Evolutionary conservation across 768 basidiomycete species (phyloP), one percentile per base, ranked within the genome.

Genomic region (Sutorius australiensis): DNA sequence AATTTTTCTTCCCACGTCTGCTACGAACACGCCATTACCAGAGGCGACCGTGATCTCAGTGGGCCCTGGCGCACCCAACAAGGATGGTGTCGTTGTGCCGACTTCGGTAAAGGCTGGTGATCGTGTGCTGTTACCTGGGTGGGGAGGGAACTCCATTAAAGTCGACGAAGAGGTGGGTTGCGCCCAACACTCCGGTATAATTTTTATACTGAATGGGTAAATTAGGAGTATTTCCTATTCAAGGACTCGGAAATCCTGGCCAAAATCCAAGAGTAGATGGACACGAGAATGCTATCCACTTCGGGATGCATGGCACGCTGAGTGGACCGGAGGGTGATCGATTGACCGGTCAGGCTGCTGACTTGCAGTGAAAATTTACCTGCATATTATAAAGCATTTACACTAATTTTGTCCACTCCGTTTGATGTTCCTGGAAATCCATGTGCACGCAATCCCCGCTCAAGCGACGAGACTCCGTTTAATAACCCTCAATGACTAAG

Each of bases 31-130:
- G 61, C 94, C 94, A 21, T 81, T 98, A n/a, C 94, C 95, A 2
- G 95, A 98, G 74, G 95, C 93, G 6, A 95, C 92, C 30, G 95
- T 97, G 66, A 87, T 98, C 68, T 91, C 97, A 27, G 87, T 91
- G 44, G 95, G 95, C 51, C 95, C 95, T 32, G 97, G 97, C 31
- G 89, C 89, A n/a, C 87, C 84, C 19, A 82, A 89, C 77, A 92
- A 92, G 76, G 82, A 91, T 2, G 95, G 95, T 32, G 68, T 77
- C 11, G 48, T 95, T 9, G 73, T 87, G 16, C 89, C 92, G 3
- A 82, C 86, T 6, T 69, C 75, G 16, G 95, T 98, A 43, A 84
- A 87, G 74, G 79, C 88, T 16, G 95, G 95, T 36, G 97, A 98
- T 75, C 80, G 89, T 10, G 95, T 98, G 14, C 77, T 99, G 47